Evolutionary conservation across 148 eudicot species (phyloP).

Genomic region (Rhododendron ovatum): DNA sequence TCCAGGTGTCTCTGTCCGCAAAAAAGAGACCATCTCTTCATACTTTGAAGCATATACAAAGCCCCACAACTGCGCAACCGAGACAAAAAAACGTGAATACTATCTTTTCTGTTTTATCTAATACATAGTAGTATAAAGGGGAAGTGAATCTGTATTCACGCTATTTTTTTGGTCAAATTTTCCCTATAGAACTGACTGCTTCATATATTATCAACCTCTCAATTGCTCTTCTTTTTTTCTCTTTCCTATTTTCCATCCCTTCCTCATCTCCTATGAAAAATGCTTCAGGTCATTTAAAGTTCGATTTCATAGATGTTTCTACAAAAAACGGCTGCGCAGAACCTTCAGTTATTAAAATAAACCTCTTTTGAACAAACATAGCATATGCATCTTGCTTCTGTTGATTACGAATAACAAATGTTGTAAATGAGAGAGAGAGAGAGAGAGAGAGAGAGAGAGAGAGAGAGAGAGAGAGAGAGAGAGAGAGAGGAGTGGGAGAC

Average conservation of each 20-base stretch:
- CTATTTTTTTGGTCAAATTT: background rate
- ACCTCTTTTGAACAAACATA: background rate
- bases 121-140: background rate
- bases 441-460: background rate
- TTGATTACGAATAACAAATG: background rate
- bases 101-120: background rate
- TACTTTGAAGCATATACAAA: conserved; percentile 83
- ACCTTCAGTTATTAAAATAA: background rate
- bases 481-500: background rate
- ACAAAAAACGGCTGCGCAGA: background rate
- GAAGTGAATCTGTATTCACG: background rate
- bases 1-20: conserved; percentile 74
- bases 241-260: background rate
- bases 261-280: background rate
- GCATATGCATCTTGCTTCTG: background rate
- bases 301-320: background rate
- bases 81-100: background rate
- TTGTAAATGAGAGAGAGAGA: background rate
- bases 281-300: background rate
- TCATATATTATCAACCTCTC: background rate
- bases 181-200: background rate
- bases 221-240: background rate
- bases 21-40: conserved; percentile 57
- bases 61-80: conserved; percentile 76
- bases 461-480: background rate